Evolutionary conservation across 345 rosid genomes (phyloP), one percentile per base, ranked within the genome.

Genomic region (Eucalyptus cladocalyx): DNA sequence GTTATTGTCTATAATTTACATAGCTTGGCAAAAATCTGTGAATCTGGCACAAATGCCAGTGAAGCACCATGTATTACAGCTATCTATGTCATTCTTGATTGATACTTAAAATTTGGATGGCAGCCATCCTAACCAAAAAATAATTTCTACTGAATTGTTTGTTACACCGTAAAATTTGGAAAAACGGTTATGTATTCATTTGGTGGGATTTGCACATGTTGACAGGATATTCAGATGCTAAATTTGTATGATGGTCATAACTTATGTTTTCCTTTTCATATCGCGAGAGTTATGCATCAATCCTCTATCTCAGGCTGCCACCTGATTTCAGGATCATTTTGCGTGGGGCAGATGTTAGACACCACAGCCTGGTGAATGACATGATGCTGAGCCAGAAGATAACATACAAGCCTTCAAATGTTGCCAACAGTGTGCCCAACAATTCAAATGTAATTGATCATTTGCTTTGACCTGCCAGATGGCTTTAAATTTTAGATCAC

Each of bases 271-370:
- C 50, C 42, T 7, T n/a, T 86, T 89, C 56, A 49, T 86, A 19
- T 86, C 49, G 50, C 88, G 88, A 97, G 98, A 96, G 95, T 88
- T 97, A 95, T 89, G 97, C 96, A 81, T 93, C 97, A n/a, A 95
- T 97, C 89, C 96, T 97, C 87, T 97, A 96, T 89, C 96, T 95
- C 48, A 92, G 90, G 90, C 94, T 92, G 88, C 99, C 98, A 56
- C 34, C 91, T 5, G 88, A 90, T 21, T 97, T 97, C 89, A 91
- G 92, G 92, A 95, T 97, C 62, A 86, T 92, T 88, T n/a, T 95
- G 62, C 96, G 95, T 32, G 95, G 96, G 21, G 88, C 90, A 90
- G 98, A 92, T 18, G 92, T 95, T 23, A 88, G 94, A 60, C 96
- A 96, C 91, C 98, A 97, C 87, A 90, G 90, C 90, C 87, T 94